Evolutionary conservation across 306 rosid species (phyloP).

Genomic region (Pachyrhizus erosus): DNA sequence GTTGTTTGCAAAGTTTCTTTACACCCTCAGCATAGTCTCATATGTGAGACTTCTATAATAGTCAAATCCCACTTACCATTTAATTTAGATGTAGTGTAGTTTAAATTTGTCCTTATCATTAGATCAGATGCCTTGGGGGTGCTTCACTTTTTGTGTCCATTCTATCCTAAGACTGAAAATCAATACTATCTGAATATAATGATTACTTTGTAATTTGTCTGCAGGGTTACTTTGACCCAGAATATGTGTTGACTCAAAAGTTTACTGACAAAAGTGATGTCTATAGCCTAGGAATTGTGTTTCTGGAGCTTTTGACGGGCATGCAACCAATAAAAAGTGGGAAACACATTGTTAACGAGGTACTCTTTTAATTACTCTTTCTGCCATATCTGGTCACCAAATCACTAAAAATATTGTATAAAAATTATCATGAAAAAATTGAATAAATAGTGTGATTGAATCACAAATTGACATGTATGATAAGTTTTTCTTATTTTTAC

Average conservation of each 20-base stretch:
- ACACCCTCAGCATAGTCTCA: background rate
- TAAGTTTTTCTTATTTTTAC: background rate
- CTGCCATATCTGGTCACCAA: background rate
- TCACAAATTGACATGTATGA: background rate
- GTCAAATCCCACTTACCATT: background rate
- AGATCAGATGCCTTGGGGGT: background rate
- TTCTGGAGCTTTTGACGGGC: slow-evolving; percentile 70
- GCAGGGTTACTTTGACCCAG: slow-evolving; percentile 86
- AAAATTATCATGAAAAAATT: background rate
- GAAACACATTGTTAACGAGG: slow-evolving; percentile 77
- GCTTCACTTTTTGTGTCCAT: background rate
- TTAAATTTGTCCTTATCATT: background rate
- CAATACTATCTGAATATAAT: background rate
- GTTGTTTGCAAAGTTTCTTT: background rate
- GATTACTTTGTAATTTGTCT: slow-evolving; percentile 3
- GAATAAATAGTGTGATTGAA: background rate
- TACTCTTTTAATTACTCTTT: slow-evolving; percentile 28
- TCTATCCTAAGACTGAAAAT: background rate
- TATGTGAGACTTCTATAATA: background rate
- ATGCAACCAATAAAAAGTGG: slow-evolving; percentile 71
- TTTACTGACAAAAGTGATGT: slow-evolving; percentile 80
- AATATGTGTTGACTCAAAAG: slow-evolving; percentile 68
- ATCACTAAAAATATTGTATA: background rate
- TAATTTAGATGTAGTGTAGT: background rate
- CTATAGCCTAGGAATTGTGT: slow-evolving; percentile 77